Evolutionary conservation across 2,329 filamentous ascomycete genomes (phyloP), one percentile per base, ranked within the genome.

Genomic region (Pyricularia grisea): DNA sequence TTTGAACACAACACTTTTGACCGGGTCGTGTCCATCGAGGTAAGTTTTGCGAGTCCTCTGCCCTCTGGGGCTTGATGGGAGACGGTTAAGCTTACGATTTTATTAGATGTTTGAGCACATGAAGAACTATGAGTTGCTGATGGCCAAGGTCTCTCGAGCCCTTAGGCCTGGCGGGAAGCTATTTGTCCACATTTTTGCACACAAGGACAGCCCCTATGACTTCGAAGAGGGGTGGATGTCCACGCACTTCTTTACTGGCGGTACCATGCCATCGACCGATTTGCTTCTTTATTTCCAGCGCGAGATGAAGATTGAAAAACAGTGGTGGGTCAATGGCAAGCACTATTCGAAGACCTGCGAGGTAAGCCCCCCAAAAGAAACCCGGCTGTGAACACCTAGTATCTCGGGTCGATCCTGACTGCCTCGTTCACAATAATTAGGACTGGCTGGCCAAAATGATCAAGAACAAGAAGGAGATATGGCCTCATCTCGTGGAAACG

Each of bases 211-310:
- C 17, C 88, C 89, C 0, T 92, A 92, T 74, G 88, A 91, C 74
- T 92, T 88, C 72, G 88, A 91, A 71, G 84, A 85, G 66, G 89
- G 89, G 42, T 92, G 89, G 90, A 92, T 92, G 89, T 90, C 88
- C 67, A 85, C 85, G 71, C 83, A 91, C 74, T 92, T 92, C 81
- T 92, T 92, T 78, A 90, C 88, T 0, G 90, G 89, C 14, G 90
- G 90, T 2, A 91, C 88, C 7, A 92, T 92, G 90, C 88, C 87
- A 3, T 87, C 83, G 61, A 84, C 87, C 0, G 90, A 92, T 75
- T 77, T 92, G 68, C 76, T 92, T 70, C 80, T 89, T 60, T 91
- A 85, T 74, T 92, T 91, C 74, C 89, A 92, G 76, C 79, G 81
- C 28, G 84, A 91, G 74, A 76, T 92, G 67, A 83, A 78, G 68